A percentile compares a stretch with the other conserved stretches of the same genome.
Conservation (phyloP, 2,329 filamentous ascomycete species). For the Grosmannia clavigera region DNA sequence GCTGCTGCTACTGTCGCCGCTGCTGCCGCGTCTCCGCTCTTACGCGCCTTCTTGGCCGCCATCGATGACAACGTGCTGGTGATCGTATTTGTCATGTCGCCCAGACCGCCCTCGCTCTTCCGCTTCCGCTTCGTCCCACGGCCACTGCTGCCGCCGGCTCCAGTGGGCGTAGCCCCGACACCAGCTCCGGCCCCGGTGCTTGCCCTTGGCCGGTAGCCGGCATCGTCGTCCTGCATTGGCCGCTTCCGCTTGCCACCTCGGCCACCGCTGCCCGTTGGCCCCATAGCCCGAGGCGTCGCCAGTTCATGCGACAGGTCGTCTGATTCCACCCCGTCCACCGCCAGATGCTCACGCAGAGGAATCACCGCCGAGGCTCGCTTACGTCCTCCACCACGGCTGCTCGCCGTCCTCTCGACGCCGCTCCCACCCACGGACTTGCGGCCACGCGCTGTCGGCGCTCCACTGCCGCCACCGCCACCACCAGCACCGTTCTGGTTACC, state of each 20-base stretch:
- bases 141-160: constrained; percentile 15
- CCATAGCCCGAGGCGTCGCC: constrained; percentile 3
- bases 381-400: neutral
- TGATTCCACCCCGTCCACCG: constrained; percentile 13
- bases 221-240: constrained; percentile 35
- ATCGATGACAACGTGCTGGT: constrained; percentile 18
- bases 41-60: constrained; percentile 19
- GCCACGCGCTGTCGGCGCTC: neutral
- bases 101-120: constrained; percentile 42
- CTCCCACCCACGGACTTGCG: constrained; percentile 12
- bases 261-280: constrained; percentile 14
- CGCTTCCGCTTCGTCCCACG: constrained; percentile 46
- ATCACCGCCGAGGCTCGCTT: constrained; percentile 19
- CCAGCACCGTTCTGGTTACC: constrained; percentile 11
- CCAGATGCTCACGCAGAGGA: constrained; percentile 6
- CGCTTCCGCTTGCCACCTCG: constrained; percentile 39
- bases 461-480: neutral
- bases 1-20: neutral
- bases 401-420: neutral
- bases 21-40: constrained; percentile 13
- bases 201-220: constrained; percentile 46
- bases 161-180: neutral
- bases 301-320: constrained; percentile 13
- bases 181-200: constrained; percentile 23
- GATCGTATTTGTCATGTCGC: constrained; percentile 3